phyloP scores from a whole-genome alignment of 768 basidiomycete genomes.

The Boletus reticuloceps region DNA sequence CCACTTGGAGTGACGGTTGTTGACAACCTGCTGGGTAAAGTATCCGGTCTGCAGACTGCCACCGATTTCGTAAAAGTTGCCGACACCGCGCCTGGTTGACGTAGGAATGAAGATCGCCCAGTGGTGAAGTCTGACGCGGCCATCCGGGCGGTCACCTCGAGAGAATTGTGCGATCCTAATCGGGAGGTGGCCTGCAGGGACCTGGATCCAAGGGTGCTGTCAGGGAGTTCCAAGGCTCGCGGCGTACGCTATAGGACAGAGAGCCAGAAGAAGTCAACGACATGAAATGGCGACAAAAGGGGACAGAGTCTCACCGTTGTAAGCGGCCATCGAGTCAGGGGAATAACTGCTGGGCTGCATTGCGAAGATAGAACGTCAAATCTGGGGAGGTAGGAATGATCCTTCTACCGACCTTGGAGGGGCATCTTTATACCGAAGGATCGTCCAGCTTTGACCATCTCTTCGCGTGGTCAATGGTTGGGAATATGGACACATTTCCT shows the following conservation, averaged over 20 bases:
- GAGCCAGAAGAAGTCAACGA: not conserved
- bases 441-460: not conserved
- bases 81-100: slow-evolving; percentile 13
- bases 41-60: slow-evolving; percentile 12
- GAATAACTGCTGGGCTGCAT: slow-evolving; percentile 5
- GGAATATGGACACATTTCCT: not conserved
- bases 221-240: slow-evolving; percentile 9
- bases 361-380: not conserved
- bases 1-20: slow-evolving; percentile 15
- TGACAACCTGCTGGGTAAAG: slow-evolving; percentile 10
- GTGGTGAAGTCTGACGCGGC: slow-evolving; percentile 1
- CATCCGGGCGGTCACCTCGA: not conserved
- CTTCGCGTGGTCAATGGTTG: not conserved
- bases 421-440: slow-evolving; percentile 2
- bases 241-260: slow-evolving; percentile 1
- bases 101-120: slow-evolving; percentile 26
- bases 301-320: not conserved
- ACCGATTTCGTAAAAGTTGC: slow-evolving; percentile 19
- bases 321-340: slow-evolving; percentile 5
- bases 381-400: not conserved
- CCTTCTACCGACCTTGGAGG: not conserved
- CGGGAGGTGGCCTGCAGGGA: slow-evolving; percentile 13
- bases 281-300: too few species aligned
- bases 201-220: not conserved
- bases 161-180: slow-evolving; percentile 16